These are phyloP conservation scores for Brettanomyces anomalus DNA, from an alignment of 805 yeast genomes.

Conservation along the genomic window DNA sequence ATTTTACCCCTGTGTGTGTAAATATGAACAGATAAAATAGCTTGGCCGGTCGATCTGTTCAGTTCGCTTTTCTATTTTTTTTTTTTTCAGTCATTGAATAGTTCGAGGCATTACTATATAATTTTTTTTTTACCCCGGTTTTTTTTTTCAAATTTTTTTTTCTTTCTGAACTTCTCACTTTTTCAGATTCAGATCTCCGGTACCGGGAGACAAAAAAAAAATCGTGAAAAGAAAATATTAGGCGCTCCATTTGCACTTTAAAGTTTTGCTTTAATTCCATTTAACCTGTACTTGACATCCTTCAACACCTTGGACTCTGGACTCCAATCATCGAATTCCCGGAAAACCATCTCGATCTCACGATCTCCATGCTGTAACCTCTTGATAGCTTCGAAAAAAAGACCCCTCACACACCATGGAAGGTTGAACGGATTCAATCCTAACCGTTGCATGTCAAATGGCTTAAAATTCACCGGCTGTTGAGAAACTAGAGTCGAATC, in stretches of 20 bases:
- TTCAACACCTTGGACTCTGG: slow-evolving; percentile 78
- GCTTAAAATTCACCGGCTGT: slow-evolving; percentile 21
- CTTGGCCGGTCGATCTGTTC: too few relatives aligned
- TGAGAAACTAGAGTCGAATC: slow-evolving; percentile 14
- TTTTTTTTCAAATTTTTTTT: slow-evolving; percentile 2
- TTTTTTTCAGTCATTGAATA: not conserved
- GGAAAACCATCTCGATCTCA: slow-evolving; percentile 52
- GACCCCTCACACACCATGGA: slow-evolving; percentile 90
- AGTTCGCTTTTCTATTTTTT: too few relatives aligned
- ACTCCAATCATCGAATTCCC: slow-evolving; percentile 76
- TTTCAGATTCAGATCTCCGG: not conserved
- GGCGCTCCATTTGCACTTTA: slow-evolving; percentile 4
- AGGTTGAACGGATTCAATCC: slow-evolving; percentile 73
- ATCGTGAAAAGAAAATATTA: not conserved
- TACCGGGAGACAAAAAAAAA: not conserved
- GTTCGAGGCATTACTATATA: not conserved
- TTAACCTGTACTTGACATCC: slow-evolving; percentile 60
- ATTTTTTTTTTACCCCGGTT: not conserved
- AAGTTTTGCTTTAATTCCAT: slow-evolving; percentile 26
- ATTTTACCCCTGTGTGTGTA: not conserved
- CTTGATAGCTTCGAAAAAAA: slow-evolving; percentile 45
- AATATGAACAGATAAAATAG: too few relatives aligned
- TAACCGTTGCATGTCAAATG: slow-evolving; percentile 54
- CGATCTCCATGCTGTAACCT: slow-evolving; percentile 33
- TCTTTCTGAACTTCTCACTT: not conserved